These are phyloP conservation scores for Metschnikowia aberdeeniae DNA, from an alignment of 805 yeast genomes.

Conservation along the genomic window DNA sequence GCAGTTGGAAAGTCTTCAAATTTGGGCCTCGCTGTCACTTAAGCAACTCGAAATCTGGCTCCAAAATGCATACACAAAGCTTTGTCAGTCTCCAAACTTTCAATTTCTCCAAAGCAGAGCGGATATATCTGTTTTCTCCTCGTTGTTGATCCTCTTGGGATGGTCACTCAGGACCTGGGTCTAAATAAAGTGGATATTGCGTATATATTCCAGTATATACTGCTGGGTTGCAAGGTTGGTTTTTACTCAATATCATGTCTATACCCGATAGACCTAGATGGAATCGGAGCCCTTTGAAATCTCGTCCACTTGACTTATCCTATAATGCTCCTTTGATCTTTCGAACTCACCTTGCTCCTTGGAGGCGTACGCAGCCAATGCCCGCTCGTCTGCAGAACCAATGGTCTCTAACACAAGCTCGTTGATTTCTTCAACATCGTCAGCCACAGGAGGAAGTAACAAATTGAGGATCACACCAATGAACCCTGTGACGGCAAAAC, in stretches of 20 bases:
- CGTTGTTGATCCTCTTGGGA: slow-evolving; percentile 10
- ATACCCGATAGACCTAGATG: neutral
- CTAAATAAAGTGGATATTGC: neutral
- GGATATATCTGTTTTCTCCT: slow-evolving; percentile 13
- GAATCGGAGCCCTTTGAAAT: neutral
- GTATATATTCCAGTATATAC: neutral
- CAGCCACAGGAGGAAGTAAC: slow-evolving; percentile 55
- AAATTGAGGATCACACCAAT: slow-evolving; percentile 59
- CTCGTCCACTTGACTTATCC: neutral
- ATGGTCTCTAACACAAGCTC: slow-evolving; percentile 43
- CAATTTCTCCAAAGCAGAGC: slow-evolving; percentile 5
- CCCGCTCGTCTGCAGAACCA: slow-evolving; percentile 38
- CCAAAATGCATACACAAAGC: neutral
- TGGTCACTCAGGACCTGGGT: slow-evolving; percentile 9
- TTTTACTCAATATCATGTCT: neutral
- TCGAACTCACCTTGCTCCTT: slow-evolving; percentile 32
- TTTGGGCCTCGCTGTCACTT: neutral
- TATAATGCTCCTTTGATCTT: neutral
- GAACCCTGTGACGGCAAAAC: slow-evolving; percentile 68
- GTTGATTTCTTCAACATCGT: slow-evolving; percentile 45
- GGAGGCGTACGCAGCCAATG: slow-evolving; percentile 27
- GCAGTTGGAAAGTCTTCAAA: neutral
- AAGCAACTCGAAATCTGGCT: neutral
- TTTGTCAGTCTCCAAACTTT: neutral
- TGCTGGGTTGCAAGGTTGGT: neutral